Evolutionary conservation across 2,329 filamentous ascomycete genomes (phyloP).

Genomic region (Fusarium miscanthi): DNA sequence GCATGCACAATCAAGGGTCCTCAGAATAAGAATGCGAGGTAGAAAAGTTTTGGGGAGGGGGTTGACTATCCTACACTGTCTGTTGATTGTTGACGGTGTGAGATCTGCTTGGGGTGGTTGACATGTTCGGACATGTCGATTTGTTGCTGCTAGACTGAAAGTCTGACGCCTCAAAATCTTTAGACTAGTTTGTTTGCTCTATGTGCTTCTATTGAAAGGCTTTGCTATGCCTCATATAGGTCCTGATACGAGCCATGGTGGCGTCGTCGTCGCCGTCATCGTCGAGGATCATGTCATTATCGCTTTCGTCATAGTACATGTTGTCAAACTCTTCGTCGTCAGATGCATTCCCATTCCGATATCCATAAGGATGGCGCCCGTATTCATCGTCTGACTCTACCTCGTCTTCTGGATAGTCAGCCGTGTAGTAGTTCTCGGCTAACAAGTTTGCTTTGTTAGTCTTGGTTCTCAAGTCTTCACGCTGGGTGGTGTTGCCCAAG

Average conservation of each 20-base stretch:
- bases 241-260: constrained; percentile 53
- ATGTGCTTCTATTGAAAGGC: constrained; percentile 40
- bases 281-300: constrained; percentile 54
- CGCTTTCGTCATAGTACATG: constrained; percentile 51
- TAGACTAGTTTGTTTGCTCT: constrained; percentile 1
- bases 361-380: constrained; percentile 65
- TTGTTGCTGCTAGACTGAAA: constrained; percentile 18
- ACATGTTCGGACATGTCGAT: constrained; percentile 1
- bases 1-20: constrained; percentile 8
- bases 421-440: constrained; percentile 83
- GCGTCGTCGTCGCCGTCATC: constrained; percentile 50
- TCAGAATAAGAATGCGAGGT: constrained; percentile 6
- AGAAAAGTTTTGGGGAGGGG: background rate
- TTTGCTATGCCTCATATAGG: constrained; percentile 51
- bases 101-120: constrained; percentile 5
- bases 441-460: constrained; percentile 27
- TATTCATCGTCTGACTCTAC: constrained; percentile 72
- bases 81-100: constrained; percentile 2
- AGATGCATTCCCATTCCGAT: constrained; percentile 63
- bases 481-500: constrained; percentile 2
- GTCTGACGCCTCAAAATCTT: constrained; percentile 30
- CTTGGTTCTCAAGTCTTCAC: background rate
- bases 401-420: constrained; percentile 85
- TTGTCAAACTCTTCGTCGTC: constrained; percentile 66
- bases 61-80: background rate